Evolutionary conservation across 805 yeast genomes (phyloP).

Genomic region (Suhomyces tanzawaensis): DNA sequence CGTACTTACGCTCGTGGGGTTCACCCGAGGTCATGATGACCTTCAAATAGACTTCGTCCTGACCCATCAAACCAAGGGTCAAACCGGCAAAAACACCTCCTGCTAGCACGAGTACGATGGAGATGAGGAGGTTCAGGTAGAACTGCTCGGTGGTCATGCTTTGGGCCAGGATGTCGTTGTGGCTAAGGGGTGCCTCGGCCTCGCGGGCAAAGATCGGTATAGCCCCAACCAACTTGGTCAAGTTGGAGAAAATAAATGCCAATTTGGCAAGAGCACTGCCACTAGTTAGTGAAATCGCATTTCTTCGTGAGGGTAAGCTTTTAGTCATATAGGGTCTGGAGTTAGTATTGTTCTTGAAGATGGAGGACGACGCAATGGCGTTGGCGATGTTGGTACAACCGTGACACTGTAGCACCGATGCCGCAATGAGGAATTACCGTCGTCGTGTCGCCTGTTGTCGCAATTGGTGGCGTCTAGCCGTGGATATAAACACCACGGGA

Average conservation of each 20-base stretch:
- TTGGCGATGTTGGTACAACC: too few relatives aligned
- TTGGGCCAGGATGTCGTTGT: conserved; percentile 12
- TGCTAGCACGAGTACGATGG: conserved; percentile 60
- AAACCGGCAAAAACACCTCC: conserved; percentile 94
- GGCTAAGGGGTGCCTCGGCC: conserved; percentile 5
- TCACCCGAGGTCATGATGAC: conserved; percentile 91
- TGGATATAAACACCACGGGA: too few relatives aligned
- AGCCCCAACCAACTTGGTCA: conserved; percentile 34
- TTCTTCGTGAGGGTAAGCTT: conserved; percentile 25
- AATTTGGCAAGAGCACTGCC: conserved; percentile 27
- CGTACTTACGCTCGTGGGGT: conserved; percentile 59
- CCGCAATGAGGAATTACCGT: too few relatives aligned
- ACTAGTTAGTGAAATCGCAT: conserved; percentile 24
- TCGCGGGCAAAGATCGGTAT: conserved; percentile 26
- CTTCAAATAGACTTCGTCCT: conserved; percentile 90
- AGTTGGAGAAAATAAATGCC: conserved; percentile 29
- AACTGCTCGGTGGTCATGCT: conserved; percentile 38
- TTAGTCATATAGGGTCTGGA: conserved; percentile 18
- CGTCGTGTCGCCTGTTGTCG: too few relatives aligned
- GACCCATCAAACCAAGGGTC: conserved; percentile 97
- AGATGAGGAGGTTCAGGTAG: conserved; percentile 49
- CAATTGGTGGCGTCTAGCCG: too few relatives aligned
- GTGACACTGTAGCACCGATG: too few relatives aligned
- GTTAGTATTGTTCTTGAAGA: conserved; percentile 3
- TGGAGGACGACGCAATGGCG: too few relatives aligned